Evolutionary conservation across 352 stramenopile genomes (phyloP).

Genomic region (Globisporangium abappressorium): DNA sequence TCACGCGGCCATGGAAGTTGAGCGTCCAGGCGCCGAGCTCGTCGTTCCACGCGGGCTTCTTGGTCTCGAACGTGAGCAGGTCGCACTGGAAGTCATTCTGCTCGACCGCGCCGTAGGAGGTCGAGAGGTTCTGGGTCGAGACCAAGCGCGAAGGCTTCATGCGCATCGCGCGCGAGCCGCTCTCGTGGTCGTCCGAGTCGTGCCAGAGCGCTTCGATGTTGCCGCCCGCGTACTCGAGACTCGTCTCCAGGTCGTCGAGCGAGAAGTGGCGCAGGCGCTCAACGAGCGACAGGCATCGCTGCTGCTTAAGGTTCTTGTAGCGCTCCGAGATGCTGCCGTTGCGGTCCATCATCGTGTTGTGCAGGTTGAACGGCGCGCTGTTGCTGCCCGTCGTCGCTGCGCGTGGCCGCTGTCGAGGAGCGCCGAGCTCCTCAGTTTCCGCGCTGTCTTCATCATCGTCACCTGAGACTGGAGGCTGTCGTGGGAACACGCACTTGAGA

Average conservation of each 20-base stretch:
- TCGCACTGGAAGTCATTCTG: constrained; percentile 76
- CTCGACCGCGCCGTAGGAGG: constrained; percentile 63
- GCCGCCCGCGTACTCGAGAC: constrained; percentile 34
- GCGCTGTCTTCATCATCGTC: constrained; percentile 15
- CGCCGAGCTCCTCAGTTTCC: constrained; percentile 2
- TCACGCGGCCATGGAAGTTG: constrained; percentile 88
- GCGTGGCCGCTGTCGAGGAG: constrained; percentile 8
- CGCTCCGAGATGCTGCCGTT: constrained; percentile 58
- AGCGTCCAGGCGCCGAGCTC: constrained; percentile 82
- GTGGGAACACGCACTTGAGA: constrained; percentile 60
- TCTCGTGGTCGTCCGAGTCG: constrained; percentile 53
- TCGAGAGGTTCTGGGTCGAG: constrained; percentile 25
- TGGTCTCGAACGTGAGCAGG: constrained; percentile 79
- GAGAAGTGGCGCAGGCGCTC: constrained; percentile 58
- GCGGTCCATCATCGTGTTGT: constrained; percentile 41
- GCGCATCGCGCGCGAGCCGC: constrained; percentile 32
- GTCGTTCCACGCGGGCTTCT: constrained; percentile 84
- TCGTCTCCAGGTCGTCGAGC: constrained; percentile 50
- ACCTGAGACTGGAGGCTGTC: constrained; percentile 15
- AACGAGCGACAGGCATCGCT: constrained; percentile 40
- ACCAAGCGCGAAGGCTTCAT: constrained; percentile 29
- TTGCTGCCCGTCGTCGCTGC: constrained; percentile 24
- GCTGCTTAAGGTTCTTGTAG: constrained; percentile 56
- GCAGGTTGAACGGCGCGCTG: constrained; percentile 44
- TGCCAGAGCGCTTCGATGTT: constrained; percentile 34